Percentiles rank a stretch among this genome's conserved stretches.
These are phyloP conservation scores for Aciculosporium take DNA, from an alignment of 2,329 filamentous ascomycete genomes.

Conservation along the genomic window DNA sequence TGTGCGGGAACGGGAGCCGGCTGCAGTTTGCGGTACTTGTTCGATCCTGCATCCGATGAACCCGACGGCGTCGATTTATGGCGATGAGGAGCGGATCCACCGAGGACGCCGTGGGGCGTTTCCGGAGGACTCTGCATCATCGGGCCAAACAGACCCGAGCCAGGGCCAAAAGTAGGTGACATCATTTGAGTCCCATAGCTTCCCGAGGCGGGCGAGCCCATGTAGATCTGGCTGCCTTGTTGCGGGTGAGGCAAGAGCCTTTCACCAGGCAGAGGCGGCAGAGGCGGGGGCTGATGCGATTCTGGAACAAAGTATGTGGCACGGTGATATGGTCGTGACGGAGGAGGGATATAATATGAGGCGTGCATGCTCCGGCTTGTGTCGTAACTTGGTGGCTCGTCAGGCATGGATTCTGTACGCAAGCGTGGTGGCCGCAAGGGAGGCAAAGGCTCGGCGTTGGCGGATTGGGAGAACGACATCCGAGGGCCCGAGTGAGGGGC, in stretches of 20 bases:
- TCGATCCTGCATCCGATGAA: slow-evolving; percentile 22
- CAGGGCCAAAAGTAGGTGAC: slow-evolving; percentile 24
- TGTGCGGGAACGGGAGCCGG: slow-evolving; percentile 42
- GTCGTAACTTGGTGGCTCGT: slow-evolving; percentile 20
- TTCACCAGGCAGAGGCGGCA: slow-evolving; percentile 18
- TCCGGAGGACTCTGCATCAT: slow-evolving; percentile 23
- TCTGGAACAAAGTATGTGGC: slow-evolving; percentile 13
- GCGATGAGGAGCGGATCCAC: slow-evolving; percentile 18
- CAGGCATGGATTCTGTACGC: slow-evolving; percentile 20
- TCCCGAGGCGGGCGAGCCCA: slow-evolving; percentile 21
- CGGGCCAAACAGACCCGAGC: slow-evolving; percentile 15
- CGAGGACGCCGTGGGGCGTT: slow-evolving; percentile 16
- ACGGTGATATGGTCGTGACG: slow-evolving; percentile 18
- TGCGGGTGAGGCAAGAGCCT: slow-evolving; percentile 22
- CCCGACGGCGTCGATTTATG: slow-evolving; percentile 25
- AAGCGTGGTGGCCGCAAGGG: slow-evolving; percentile 24
- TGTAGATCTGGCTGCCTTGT: slow-evolving; percentile 15
- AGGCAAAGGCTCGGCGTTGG: slow-evolving; percentile 22
- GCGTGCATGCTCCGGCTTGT: slow-evolving; percentile 14
- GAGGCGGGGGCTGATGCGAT: slow-evolving; percentile 15
- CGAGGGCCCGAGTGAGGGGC: slow-evolving; percentile 14
- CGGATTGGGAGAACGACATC: slow-evolving; percentile 22
- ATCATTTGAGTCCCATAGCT: slow-evolving; percentile 18
- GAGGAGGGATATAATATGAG: slow-evolving; percentile 19
- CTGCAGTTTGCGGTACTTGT: slow-evolving; percentile 43